phyloP scores from a whole-genome alignment of 768 basidiomycete species.

The Xerocomellus amylosporus region DNA sequence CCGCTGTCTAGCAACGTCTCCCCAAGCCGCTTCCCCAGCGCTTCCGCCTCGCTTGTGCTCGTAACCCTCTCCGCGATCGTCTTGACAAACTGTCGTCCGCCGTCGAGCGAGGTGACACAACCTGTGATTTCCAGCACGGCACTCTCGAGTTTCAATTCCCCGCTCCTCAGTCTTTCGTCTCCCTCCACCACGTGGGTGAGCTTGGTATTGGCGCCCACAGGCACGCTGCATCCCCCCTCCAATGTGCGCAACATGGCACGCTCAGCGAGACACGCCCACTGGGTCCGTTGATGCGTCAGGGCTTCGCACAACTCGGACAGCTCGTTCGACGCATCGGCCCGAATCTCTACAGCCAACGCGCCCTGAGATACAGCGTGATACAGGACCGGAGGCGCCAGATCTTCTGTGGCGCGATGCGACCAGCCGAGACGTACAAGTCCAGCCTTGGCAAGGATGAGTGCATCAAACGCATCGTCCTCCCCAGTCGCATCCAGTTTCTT shows the following conservation, averaged over 20 bases:
- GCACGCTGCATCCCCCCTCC: constrained; percentile 97
- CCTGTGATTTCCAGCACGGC: constrained; percentile 63
- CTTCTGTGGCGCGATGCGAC: constrained; percentile 70
- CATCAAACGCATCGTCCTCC: constrained; percentile 68
- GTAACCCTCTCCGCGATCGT: constrained; percentile 51
- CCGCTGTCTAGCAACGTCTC: constrained; percentile 62
- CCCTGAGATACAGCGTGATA: constrained; percentile 95
- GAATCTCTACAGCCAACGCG: constrained; percentile 85
- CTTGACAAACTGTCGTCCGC: constrained; percentile 67
- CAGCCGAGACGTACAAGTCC: constrained; percentile 81
- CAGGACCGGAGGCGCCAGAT: constrained; percentile 70
- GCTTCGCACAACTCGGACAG: constrained; percentile 61
- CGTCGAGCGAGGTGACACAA: constrained; percentile 82
- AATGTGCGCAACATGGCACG: constrained; percentile 83
- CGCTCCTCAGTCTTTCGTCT: constrained; percentile 32
- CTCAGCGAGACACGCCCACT: constrained; percentile 79
- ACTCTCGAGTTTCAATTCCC: constrained; percentile 29
- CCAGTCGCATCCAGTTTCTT: constrained; percentile 81
- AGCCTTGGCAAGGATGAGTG: constrained; percentile 90
- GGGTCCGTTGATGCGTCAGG: constrained; percentile 74
- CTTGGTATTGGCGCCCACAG: constrained; percentile 75
- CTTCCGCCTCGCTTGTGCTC: constrained; percentile 59
- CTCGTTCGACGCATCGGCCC: constrained; percentile 55
- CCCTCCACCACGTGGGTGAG: constrained; percentile 36
- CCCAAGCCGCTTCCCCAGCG: constrained; percentile 66